These are phyloP conservation scores for Cladosporium velox DNA, from an alignment of 2,329 filamentous ascomycete genomes.

Conservation along the genomic window DNA sequence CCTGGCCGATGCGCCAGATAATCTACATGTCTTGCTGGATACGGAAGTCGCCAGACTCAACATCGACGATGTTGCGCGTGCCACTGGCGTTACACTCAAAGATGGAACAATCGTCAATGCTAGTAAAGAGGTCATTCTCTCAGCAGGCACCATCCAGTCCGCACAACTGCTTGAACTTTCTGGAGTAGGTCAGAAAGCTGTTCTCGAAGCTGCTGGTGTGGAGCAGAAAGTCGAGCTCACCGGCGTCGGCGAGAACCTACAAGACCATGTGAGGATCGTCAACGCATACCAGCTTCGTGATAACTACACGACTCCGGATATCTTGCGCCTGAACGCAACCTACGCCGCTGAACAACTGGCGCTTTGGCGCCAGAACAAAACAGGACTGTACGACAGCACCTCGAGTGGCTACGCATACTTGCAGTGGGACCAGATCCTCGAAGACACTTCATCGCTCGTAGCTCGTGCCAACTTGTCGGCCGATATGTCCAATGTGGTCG, in stretches of 20 bases:
- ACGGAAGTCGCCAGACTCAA: constrained; percentile 45
- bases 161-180: constrained; percentile 64
- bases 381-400: constrained; percentile 45
- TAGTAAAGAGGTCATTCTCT: constrained; percentile 52
- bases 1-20: constrained; percentile 44
- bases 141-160: constrained; percentile 59
- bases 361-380: constrained; percentile 38
- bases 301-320: constrained; percentile 38
- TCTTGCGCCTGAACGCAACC: constrained; percentile 32
- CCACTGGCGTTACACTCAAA: constrained; percentile 38
- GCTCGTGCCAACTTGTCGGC: constrained; percentile 40
- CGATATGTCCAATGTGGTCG: constrained; percentile 35
- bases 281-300: constrained; percentile 35
- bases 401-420: constrained; percentile 45
- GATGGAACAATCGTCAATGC: constrained; percentile 37
- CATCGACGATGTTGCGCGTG: constrained; percentile 32
- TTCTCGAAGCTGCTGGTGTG: constrained; percentile 53
- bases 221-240: constrained; percentile 50
- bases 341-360: constrained; percentile 44
- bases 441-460: constrained; percentile 34
- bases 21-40: constrained; percentile 45
- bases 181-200: constrained; percentile 55
- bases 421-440: constrained; percentile 45
- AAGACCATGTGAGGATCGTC: constrained; percentile 37
- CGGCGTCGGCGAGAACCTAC: constrained; percentile 56